These are phyloP conservation scores for Stropharia rugosoannulata DNA, from an alignment of 768 basidiomycete species.

Conservation along the genomic window DNA sequence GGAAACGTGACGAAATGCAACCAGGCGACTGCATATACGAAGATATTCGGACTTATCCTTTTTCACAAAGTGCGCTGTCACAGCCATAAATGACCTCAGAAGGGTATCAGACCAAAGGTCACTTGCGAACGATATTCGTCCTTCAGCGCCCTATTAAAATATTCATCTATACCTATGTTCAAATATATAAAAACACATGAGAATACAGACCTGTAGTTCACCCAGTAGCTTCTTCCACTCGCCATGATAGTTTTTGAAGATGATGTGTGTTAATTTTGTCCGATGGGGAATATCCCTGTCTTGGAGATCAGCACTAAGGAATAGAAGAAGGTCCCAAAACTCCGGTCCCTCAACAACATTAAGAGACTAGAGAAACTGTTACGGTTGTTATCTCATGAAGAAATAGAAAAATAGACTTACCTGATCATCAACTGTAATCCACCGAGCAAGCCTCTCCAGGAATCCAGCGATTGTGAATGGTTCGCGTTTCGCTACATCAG, in stretches of 20 bases:
- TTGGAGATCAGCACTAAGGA: slow-evolving; percentile 18
- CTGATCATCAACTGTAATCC: slow-evolving; percentile 33
- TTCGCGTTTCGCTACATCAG: background rate
- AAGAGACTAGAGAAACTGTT: slow-evolving; percentile 33
- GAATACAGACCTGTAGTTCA: slow-evolving; percentile 1
- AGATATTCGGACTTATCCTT: slow-evolving; percentile 19
- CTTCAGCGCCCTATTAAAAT: slow-evolving; percentile 20
- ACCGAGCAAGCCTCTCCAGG: slow-evolving; percentile 13
- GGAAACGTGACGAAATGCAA: slow-evolving; percentile 29
- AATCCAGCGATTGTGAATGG: slow-evolving; percentile 23
- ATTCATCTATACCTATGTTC: too few relatives aligned
- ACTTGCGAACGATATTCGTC: slow-evolving; percentile 28
- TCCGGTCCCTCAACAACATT: slow-evolving; percentile 34
- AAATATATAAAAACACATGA: too few relatives aligned
- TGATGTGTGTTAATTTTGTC: slow-evolving; percentile 10
- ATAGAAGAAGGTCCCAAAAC: slow-evolving; percentile 29
- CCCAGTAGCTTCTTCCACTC: slow-evolving; percentile 13
- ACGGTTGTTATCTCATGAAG: too few relatives aligned
- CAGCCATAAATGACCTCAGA: slow-evolving; percentile 26
- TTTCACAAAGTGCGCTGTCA: slow-evolving; percentile 30
- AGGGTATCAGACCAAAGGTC: slow-evolving; percentile 32
- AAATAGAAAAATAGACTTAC: slow-evolving; percentile 21
- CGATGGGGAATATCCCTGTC: slow-evolving; percentile 35
- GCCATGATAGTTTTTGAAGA: slow-evolving; percentile 16
- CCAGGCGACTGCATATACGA: slow-evolving; percentile 18